Conservation (phyloP, 1,139 yeast species). For the Nadsonia starkeyi-henricii region DNA sequence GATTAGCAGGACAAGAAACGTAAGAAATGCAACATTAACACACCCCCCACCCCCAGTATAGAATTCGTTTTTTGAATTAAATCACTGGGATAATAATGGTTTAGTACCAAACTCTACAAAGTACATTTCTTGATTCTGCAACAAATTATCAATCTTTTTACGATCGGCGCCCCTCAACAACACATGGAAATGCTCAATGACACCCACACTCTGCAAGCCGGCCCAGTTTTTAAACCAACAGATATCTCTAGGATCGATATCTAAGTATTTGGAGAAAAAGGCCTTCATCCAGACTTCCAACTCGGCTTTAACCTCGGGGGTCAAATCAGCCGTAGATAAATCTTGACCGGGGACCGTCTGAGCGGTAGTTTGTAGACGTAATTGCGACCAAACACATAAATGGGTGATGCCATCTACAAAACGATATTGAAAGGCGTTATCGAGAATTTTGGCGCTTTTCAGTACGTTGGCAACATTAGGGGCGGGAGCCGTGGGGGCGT, state of each 20-base stretch:
- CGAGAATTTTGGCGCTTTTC: not conserved
- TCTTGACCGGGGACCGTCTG: not conserved
- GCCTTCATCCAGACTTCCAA: not conserved
- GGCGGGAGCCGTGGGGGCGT: not conserved
- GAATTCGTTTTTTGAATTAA: too few relatives aligned
- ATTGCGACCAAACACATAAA: not conserved
- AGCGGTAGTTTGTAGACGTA: not conserved
- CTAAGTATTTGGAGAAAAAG: not conserved
- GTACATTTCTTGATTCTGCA: not conserved
- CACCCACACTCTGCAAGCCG: not conserved
- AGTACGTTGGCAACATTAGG: not conserved
- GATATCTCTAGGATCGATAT: not conserved
- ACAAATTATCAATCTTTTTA: not conserved
- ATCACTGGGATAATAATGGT: too few relatives aligned
- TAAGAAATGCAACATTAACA: too few relatives aligned
- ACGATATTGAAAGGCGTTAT: not conserved
- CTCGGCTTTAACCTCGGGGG: not conserved
- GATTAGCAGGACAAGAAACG: too few relatives aligned
- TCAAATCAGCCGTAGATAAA: too few relatives aligned
- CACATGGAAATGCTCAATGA: not conserved
- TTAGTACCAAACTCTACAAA: too few relatives aligned
- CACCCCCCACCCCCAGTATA: too few relatives aligned
- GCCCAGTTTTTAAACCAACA: not conserved
- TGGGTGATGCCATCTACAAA: not conserved
- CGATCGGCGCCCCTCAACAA: not conserved